Evolutionary conservation across 2,329 filamentous ascomycete species (phyloP).

Genomic region (Hymenoscyphus repandus): DNA sequence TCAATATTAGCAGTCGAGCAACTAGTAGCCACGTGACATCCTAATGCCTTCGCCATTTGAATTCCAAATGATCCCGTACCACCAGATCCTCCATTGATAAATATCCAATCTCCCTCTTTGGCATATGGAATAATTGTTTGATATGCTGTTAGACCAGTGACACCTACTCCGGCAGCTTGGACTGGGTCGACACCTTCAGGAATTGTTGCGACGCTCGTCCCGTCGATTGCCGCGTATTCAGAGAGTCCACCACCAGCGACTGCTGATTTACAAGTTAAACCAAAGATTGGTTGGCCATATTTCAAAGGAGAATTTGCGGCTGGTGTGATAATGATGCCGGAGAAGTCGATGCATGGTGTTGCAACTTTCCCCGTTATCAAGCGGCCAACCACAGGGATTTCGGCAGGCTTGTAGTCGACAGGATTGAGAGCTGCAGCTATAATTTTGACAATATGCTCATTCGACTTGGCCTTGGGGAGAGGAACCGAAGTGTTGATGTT

Average conservation of each 20-base stretch:
- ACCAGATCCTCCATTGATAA: constrained; percentile 62
- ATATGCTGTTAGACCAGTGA: constrained; percentile 36
- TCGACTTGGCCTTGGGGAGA: constrained; percentile 2
- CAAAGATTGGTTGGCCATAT: constrained; percentile 38
- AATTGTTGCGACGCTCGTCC: constrained; percentile 21
- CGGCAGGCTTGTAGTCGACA: constrained; percentile 58
- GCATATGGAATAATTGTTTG: constrained; percentile 40
- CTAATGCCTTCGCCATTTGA: constrained; percentile 57
- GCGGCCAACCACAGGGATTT: constrained; percentile 39
- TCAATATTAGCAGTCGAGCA: constrained; percentile 54
- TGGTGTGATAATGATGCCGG: constrained; percentile 32
- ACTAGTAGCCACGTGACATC: constrained; percentile 51
- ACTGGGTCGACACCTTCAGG: constrained; percentile 35
- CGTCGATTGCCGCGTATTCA: constrained; percentile 5
- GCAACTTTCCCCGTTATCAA: constrained; percentile 38
- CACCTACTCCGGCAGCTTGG: constrained; percentile 37
- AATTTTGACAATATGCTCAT: constrained; percentile 35
- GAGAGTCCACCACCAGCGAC: constrained; percentile 21
- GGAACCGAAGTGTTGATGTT: constrained; percentile 6
- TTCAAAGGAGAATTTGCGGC: constrained; percentile 27
- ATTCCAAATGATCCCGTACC: constrained; percentile 55
- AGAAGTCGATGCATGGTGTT: constrained; percentile 39
- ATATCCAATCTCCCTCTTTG: constrained; percentile 46
- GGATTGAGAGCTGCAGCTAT: constrained; percentile 52
- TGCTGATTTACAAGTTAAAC: constrained; percentile 25